phyloP scores from a whole-genome alignment of 768 basidiomycete genomes.

The Rhodotorula babjevae region DNA sequence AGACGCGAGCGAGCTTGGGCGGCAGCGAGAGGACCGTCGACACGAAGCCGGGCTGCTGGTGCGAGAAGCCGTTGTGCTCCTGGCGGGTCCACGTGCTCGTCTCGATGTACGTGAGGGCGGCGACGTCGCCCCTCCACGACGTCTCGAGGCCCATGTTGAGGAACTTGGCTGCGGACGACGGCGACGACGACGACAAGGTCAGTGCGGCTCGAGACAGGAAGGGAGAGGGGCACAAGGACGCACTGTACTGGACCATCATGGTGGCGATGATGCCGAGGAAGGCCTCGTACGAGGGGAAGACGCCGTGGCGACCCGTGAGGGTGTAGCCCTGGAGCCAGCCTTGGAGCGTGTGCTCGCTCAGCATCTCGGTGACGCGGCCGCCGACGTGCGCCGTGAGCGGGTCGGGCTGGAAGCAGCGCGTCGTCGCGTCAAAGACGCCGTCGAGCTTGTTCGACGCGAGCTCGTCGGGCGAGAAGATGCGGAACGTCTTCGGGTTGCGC shows the following conservation, averaged over 20 bases:
- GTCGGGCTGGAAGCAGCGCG: slow-evolving; percentile 77
- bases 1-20: slow-evolving; percentile 64
- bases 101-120: slow-evolving; percentile 78
- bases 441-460: slow-evolving; percentile 54
- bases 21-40: slow-evolving; percentile 79
- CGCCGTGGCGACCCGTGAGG: slow-evolving; percentile 66
- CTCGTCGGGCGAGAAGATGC: slow-evolving; percentile 81
- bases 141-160: slow-evolving; percentile 63
- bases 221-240: background rate
- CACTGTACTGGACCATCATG: background rate
- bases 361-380: slow-evolving; percentile 80
- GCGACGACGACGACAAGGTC: background rate
- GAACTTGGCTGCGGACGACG: slow-evolving; percentile 63
- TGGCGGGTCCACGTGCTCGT: slow-evolving; percentile 58
- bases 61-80: slow-evolving; percentile 76
- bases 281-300: slow-evolving; percentile 87
- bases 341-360: slow-evolving; percentile 76
- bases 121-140: slow-evolving; percentile 64
- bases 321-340: slow-evolving; percentile 83
- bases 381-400: slow-evolving; percentile 56
- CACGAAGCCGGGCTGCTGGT: slow-evolving; percentile 74
- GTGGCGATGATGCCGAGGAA: slow-evolving; percentile 82
- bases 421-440: slow-evolving; percentile 59
- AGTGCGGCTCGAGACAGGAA: background rate
- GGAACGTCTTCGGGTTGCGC: slow-evolving; percentile 67